phyloP scores from a whole-genome alignment of 2,329 filamentous ascomycete genomes.

The Dactylellina haptotyla region DNA sequence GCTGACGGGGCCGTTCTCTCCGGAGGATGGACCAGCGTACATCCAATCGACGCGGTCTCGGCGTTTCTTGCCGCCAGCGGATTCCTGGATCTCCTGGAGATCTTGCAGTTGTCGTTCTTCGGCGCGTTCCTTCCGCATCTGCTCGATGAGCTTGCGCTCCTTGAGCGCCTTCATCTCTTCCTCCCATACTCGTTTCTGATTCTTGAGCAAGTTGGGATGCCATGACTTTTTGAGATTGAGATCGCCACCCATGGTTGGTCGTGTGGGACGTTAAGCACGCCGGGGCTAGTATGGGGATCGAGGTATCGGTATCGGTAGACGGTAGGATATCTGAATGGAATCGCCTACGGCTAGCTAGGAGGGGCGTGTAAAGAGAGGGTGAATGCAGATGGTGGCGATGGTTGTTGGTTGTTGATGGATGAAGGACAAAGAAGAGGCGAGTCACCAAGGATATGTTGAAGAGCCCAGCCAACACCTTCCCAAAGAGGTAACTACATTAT shows the following conservation, averaged over 20 bases:
- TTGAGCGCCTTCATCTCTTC: slow-evolving; percentile 92
- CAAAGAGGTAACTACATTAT: not conserved
- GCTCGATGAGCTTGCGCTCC: slow-evolving; percentile 92
- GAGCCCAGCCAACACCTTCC: slow-evolving; percentile 4
- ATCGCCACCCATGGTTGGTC: slow-evolving; percentile 83
- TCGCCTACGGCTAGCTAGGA: not conserved
- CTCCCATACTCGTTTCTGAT: slow-evolving; percentile 89
- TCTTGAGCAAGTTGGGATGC: slow-evolving; percentile 89
- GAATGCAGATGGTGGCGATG: slow-evolving; percentile 10
- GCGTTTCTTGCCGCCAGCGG: slow-evolving; percentile 82
- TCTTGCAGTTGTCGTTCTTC: slow-evolving; percentile 94
- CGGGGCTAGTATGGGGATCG: not conserved
- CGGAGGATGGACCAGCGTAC: slow-evolving; percentile 86
- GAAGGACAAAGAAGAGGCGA: slow-evolving; percentile 2
- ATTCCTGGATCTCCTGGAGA: slow-evolving; percentile 87
- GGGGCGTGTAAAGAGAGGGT: not conserved
- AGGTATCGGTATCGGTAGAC: not conserved
- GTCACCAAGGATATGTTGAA: not conserved
- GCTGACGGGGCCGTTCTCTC: slow-evolving; percentile 75
- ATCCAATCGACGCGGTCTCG: slow-evolving; percentile 95
- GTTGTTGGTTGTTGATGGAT: not conserved
- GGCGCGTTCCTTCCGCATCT: slow-evolving; percentile 89
- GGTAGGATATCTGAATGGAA: not conserved
- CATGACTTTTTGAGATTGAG: slow-evolving; percentile 95
- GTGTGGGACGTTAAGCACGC: slow-evolving; percentile 44